These are phyloP conservation scores for Sporisorium sorghi DNA, from an alignment of 1,284 basidiomycete species.

Conservation along the genomic window DNA sequence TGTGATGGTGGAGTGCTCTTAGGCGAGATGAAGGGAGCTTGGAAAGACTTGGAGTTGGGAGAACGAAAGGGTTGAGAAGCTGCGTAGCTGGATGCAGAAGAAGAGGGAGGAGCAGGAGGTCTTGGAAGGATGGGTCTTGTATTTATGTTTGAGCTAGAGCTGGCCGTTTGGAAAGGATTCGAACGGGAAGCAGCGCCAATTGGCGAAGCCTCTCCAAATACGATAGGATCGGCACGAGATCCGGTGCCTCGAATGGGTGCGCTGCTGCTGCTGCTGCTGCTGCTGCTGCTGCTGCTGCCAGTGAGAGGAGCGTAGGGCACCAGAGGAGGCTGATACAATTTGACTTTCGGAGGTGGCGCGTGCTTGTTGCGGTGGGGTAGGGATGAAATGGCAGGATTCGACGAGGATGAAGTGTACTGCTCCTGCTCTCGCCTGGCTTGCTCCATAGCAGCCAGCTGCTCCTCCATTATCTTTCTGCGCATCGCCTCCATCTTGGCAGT, in stretches of 20 bases:
- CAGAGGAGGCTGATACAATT: slow-evolving; percentile 45
- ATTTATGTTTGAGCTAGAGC: neutral
- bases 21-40: slow-evolving; percentile 40
- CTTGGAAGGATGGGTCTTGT: slow-evolving; percentile 5
- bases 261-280: neutral
- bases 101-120: slow-evolving; percentile 3
- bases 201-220: slow-evolving; percentile 42
- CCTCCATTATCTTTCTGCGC: slow-evolving; percentile 50
- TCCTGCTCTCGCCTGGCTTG: slow-evolving; percentile 32
- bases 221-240: slow-evolving; percentile 37
- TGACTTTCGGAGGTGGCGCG: slow-evolving; percentile 50
- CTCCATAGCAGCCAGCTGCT: slow-evolving; percentile 45
- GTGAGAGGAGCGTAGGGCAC: slow-evolving; percentile 22
- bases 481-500: slow-evolving; percentile 45
- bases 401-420: slow-evolving; percentile 10
- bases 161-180: slow-evolving; percentile 17
- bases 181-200: slow-evolving; percentile 15
- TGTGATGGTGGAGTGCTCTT: slow-evolving; percentile 26
- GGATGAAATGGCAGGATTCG: slow-evolving; percentile 24
- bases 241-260: slow-evolving; percentile 19
- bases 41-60: slow-evolving; percentile 37
- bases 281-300: neutral
- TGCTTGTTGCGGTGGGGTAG: slow-evolving; percentile 50
- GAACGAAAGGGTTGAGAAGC: slow-evolving; percentile 40
- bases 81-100: slow-evolving; percentile 31